Evolutionary conservation across 305 asterid genomes (phyloP), one percentile per base, ranked within the genome.

Genomic region (Coffea humblotiana): DNA sequence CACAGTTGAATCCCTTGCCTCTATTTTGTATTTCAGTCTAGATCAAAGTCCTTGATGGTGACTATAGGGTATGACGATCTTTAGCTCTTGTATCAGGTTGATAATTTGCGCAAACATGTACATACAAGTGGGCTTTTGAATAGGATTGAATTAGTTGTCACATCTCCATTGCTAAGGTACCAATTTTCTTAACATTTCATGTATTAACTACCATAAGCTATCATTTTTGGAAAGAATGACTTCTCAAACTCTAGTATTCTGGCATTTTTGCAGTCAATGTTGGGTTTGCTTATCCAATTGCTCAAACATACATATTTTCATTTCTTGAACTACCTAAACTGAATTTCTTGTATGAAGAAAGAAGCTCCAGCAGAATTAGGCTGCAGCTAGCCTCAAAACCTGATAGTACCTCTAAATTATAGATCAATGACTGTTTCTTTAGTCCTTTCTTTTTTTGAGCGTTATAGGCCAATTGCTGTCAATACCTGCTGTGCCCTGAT

Each of bases 81-180:
- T 81, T 85, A 21, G 63, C 66, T 81, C 71, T 58, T 82, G 79
- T 83, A 77, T 80, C 93, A 94, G 98, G 98, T 92, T 68, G 98
- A 94, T 77, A 90, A 88, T 85, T 85, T 94, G 86, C 96, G 94
- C 61, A 88, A 90, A 82, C 98, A 94, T 85, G 97, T 94, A 80
- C 96, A 86, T 68, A 81, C 85, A 73, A 88, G 89, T 84, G 97
- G 94, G 82, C 93, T 94, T 83, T 86, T 87, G 87, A 89, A 90
- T 89, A 91, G 86, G 88, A 80, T 94, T 29, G 97, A 92, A 29
- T 75, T 94, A 85, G 98, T 94, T 77, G 89, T 94, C 68, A 90
- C 97, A 29, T 94, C 98, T 84, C 98, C 98, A 82, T 81, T 94
- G 90, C 76, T 89, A 83, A 92, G 98, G 97, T 92, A 85, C 81